Evolutionary conservation across 2,329 filamentous ascomycete genomes (phyloP).

Genomic region (Pseudogymnoascus sp.): DNA sequence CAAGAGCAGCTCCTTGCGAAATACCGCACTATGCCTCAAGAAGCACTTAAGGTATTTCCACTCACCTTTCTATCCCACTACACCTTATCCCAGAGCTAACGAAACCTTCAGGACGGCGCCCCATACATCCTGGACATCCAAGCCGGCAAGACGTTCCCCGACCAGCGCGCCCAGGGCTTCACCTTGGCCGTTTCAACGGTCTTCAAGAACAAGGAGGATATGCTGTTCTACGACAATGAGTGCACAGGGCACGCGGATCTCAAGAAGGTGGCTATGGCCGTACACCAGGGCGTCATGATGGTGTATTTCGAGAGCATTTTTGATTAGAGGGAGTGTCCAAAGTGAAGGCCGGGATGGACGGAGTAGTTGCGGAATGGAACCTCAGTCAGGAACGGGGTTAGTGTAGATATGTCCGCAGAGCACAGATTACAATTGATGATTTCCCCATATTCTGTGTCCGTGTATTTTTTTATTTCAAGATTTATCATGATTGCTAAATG

Average conservation of each 20-base stretch:
- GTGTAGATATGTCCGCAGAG: neutral
- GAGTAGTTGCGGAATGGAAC: neutral
- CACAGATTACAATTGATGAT: neutral
- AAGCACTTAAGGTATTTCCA: conserved; percentile 32
- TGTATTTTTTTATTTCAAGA: neutral
- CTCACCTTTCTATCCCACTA: neutral
- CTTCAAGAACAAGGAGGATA: conserved; percentile 46
- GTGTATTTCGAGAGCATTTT: conserved; percentile 13
- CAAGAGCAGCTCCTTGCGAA: conserved; percentile 35
- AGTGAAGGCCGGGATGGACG: neutral
- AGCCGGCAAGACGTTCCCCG: conserved; percentile 38
- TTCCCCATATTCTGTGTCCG: neutral
- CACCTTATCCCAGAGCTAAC: neutral
- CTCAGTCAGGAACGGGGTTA: neutral
- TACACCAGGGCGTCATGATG: conserved; percentile 17
- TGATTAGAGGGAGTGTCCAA: neutral
- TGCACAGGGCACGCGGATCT: conserved; percentile 45
- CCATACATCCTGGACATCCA: conserved; percentile 44
- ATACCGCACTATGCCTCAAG: conserved; percentile 27
- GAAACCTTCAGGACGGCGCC: conserved; percentile 39
- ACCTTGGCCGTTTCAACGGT: conserved; percentile 43
- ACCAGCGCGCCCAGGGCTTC: conserved; percentile 45
- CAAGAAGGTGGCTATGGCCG: conserved; percentile 26
- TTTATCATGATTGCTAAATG: neutral
- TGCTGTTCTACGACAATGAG: conserved; percentile 48